These are phyloP conservation scores for Irpex sp. DNA, from an alignment of 1,284 basidiomycete species.

Conservation along the genomic window DNA sequence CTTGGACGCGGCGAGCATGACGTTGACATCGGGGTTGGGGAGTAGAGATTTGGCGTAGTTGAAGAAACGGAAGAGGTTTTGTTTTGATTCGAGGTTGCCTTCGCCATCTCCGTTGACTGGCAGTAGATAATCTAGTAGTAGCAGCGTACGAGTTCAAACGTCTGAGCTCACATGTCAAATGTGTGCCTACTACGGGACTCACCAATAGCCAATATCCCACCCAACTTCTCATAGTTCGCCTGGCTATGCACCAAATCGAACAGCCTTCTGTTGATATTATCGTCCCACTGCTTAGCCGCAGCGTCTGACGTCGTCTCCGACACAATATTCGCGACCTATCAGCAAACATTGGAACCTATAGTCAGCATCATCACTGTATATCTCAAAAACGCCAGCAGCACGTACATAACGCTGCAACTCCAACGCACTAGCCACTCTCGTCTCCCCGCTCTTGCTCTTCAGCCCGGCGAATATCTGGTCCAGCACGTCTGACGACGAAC, in stretches of 20 bases:
- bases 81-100: slow-evolving; percentile 72
- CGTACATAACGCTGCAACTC: slow-evolving; percentile 71
- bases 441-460: slow-evolving; percentile 58
- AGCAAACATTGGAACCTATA: neutral
- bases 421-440: slow-evolving; percentile 58
- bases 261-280: slow-evolving; percentile 73
- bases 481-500: slow-evolving; percentile 54
- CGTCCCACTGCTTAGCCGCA: slow-evolving; percentile 77
- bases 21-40: slow-evolving; percentile 79
- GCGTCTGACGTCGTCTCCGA: slow-evolving; percentile 77
- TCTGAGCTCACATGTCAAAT: no score
- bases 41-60: slow-evolving; percentile 88
- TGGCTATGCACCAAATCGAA: slow-evolving; percentile 84
- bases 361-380: slow-evolving; percentile 11
- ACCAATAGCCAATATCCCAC: slow-evolving; percentile 83
- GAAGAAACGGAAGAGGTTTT: slow-evolving; percentile 83
- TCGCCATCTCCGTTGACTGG: slow-evolving; percentile 55
- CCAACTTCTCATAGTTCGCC: slow-evolving; percentile 71
- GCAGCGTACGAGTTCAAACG: no score
- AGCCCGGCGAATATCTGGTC: slow-evolving; percentile 64
- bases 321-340: slow-evolving; percentile 64
- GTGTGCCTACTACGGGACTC: slow-evolving; percentile 16
- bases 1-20: slow-evolving; percentile 88
- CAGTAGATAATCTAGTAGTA: slow-evolving; percentile 58
- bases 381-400: slow-evolving; percentile 13